Conservation (phyloP, 345 rosid genomes). For the Rubroshorea leprosula region DNA sequence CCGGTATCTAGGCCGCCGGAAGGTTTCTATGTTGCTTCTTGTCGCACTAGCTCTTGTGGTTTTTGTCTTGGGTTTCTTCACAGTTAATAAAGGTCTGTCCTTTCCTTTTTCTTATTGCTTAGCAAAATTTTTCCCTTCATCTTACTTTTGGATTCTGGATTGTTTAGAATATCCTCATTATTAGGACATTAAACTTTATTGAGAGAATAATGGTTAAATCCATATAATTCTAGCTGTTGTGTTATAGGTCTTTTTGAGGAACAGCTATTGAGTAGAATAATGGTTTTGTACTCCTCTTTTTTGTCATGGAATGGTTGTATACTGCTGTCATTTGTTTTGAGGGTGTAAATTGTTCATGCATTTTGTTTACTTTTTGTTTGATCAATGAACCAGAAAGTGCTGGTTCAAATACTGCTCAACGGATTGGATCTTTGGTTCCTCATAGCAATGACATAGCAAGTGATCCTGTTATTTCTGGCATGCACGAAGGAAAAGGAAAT, state of each 20-base stretch:
- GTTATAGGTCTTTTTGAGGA: too few species aligned
- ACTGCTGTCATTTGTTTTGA: slow-evolving; percentile 5
- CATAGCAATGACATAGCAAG: slow-evolving; percentile 18
- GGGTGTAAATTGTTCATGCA: slow-evolving; percentile 5
- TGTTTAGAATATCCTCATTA: too few species aligned
- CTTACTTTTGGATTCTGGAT: background rate
- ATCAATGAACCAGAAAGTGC: slow-evolving; percentile 36
- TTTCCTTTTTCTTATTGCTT: background rate
- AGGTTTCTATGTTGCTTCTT: slow-evolving; percentile 66
- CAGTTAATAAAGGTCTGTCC: too few species aligned
- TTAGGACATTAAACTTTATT: too few species aligned
- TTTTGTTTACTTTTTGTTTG: slow-evolving; percentile 10
- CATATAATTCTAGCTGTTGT: too few species aligned
- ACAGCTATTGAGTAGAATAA: too few species aligned
- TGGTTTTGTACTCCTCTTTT: too few species aligned
- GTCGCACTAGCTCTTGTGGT: slow-evolving; percentile 58
- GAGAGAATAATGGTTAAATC: too few species aligned
- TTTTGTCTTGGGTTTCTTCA: slow-evolving; percentile 59
- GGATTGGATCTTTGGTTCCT: slow-evolving; percentile 23
- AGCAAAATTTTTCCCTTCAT: too few species aligned
- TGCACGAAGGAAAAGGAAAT: slow-evolving; percentile 7
- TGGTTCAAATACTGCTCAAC: slow-evolving; percentile 30
- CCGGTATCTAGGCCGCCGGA: slow-evolving; percentile 49
- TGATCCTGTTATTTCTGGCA: slow-evolving; percentile 20
- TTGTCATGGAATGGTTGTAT: background rate